phyloP scores from a whole-genome alignment of 371 early-diverging fungal genomes.

The Zancudomyces culisetae region DNA sequence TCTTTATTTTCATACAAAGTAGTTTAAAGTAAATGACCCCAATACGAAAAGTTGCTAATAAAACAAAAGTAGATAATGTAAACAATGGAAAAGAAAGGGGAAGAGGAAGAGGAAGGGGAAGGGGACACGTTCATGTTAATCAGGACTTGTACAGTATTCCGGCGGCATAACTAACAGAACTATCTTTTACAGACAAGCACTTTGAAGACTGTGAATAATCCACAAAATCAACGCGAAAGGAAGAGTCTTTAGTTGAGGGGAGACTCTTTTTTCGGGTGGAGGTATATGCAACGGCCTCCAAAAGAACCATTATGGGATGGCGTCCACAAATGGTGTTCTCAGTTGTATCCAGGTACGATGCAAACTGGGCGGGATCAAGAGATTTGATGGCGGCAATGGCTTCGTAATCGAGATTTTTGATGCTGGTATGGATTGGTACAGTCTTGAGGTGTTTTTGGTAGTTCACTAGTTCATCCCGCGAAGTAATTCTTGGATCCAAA shows the following conservation, averaged over 20 bases:
- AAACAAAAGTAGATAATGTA: neutral
- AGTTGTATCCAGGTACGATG: constrained; percentile 44
- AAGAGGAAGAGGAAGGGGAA: neutral
- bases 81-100: neutral
- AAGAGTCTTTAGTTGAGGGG: constrained; percentile 3
- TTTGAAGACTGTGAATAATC: constrained; percentile 68
- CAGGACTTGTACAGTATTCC: neutral
- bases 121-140: neutral
- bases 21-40: too few species aligned
- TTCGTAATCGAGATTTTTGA: constrained; percentile 50
- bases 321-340: constrained; percentile 86
- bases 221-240: constrained; percentile 37
- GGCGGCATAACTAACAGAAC: constrained; percentile 54
- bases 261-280: neutral
- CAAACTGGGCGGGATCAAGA: constrained; percentile 35
- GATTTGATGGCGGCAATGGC: constrained; percentile 59
- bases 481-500: constrained; percentile 1
- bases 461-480: too few species aligned
- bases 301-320: constrained; percentile 68
- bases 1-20: too few species aligned
- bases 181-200: constrained; percentile 28
- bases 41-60: too few species aligned
- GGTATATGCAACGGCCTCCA: constrained; percentile 31
- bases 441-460: neutral
- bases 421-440: constrained; percentile 45